These are phyloP conservation scores for Triticum urartu DNA, from an alignment of 176 grass and related monocot species.

Conservation along the genomic window DNA sequence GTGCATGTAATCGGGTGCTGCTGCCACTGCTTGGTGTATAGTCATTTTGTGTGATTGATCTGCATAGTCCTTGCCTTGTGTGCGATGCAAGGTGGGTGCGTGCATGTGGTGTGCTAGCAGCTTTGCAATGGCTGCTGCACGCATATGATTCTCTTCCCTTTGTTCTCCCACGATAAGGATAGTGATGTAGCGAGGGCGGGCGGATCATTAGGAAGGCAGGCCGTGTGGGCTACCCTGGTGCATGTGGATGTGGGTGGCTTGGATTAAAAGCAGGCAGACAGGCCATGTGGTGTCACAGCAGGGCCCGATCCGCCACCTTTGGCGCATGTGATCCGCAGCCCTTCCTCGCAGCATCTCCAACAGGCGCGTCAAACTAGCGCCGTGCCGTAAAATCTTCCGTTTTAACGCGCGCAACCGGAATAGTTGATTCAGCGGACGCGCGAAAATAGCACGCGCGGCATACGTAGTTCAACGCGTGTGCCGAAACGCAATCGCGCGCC, in stretches of 20 bases:
- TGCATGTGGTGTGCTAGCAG: constrained; percentile 22
- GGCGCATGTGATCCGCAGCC: constrained; percentile 35
- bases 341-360: neutral
- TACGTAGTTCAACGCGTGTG: no score
- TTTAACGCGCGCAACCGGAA: no score
- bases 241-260: constrained; percentile 27
- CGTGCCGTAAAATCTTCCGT: no score
- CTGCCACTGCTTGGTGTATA: neutral
- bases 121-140: constrained; percentile 15
- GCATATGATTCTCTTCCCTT: neutral
- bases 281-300: constrained; percentile 38
- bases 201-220: constrained; percentile 21
- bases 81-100: constrained; percentile 7
- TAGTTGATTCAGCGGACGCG: no score
- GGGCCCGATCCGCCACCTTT: neutral
- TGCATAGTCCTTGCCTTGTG: neutral
- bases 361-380: no score
- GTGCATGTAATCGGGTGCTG: neutral
- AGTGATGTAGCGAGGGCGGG: neutral
- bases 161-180: neutral
- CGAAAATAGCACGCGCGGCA: no score
- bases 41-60: constrained; percentile 1
- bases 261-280: constrained; percentile 27
- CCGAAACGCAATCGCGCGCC: no score
- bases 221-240: constrained; percentile 33